A percentile compares a stretch with the other conserved stretches of the same genome.
These are phyloP conservation scores for Colletotrichum aenigma DNA, from an alignment of 2,329 filamentous ascomycete genomes.

Conservation along the genomic window DNA sequence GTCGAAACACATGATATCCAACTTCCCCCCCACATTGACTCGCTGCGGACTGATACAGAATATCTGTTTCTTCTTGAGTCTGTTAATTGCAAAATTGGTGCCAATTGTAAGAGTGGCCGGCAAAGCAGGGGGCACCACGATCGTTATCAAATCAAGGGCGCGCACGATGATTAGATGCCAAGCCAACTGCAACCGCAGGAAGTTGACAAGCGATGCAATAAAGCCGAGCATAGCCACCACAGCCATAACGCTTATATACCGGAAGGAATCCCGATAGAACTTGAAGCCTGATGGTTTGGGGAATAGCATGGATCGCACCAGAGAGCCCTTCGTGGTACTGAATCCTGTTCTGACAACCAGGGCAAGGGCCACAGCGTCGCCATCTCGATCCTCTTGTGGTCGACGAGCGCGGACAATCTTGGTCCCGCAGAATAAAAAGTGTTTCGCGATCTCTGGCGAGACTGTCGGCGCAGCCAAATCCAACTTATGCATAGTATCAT, in stretches of 20 bases:
- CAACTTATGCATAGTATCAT: slow-evolving; percentile 77
- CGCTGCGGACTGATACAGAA: slow-evolving; percentile 98
- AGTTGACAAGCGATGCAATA: slow-evolving; percentile 89
- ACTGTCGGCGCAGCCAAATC: slow-evolving; percentile 83
- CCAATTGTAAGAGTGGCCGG: slow-evolving; percentile 96
- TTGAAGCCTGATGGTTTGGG: slow-evolving; percentile 98
- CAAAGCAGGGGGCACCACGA: slow-evolving; percentile 92
- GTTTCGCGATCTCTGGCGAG: slow-evolving; percentile 80
- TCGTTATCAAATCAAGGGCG: slow-evolving; percentile 94
- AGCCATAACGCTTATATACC: slow-evolving; percentile 97
- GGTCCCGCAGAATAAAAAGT: slow-evolving; percentile 94
- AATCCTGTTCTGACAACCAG: slow-evolving; percentile 95
- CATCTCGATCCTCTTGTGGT: slow-evolving; percentile 83
- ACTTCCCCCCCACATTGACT: slow-evolving; percentile 94
- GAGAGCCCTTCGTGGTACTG: slow-evolving; percentile 94
- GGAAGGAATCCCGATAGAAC: slow-evolving; percentile 96
- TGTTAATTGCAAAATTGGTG: slow-evolving; percentile 89
- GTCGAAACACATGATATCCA: slow-evolving; percentile 97
- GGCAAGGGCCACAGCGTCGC: slow-evolving; percentile 89
- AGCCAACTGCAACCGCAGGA: slow-evolving; percentile 79
- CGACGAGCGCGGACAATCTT: slow-evolving; percentile 91
- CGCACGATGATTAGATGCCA: slow-evolving; percentile 93
- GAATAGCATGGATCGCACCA: slow-evolving; percentile 97
- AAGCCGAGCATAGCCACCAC: slow-evolving; percentile 86
- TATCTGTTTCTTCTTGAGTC: slow-evolving; percentile 87